Conservation (phyloP, 768 basidiomycete genomes). For the Panus rudis region DNA sequence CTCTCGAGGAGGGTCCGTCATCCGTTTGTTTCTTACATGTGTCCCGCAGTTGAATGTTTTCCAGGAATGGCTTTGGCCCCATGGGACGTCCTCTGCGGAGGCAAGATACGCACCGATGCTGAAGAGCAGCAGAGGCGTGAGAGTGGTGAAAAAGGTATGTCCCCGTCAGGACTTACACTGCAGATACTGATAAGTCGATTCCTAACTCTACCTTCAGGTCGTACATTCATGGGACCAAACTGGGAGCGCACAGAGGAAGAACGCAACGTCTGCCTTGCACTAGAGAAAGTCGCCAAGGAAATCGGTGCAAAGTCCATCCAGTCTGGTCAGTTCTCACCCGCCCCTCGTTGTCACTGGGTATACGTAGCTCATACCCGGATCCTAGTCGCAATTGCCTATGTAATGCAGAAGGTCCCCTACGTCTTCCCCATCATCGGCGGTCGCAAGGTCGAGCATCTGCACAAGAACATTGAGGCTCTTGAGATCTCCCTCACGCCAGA, state of each 20-base stretch:
- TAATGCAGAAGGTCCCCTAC: slow-evolving; percentile 41
- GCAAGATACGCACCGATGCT: slow-evolving; percentile 28
- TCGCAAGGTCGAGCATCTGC: slow-evolving; percentile 40
- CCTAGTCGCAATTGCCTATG: slow-evolving; percentile 41
- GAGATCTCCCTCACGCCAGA: slow-evolving; percentile 34
- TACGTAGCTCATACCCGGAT: background rate
- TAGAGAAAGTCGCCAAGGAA: slow-evolving; percentile 45
- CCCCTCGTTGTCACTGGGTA: background rate
- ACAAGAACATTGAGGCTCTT: slow-evolving; percentile 42
- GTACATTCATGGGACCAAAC: slow-evolving; percentile 19
- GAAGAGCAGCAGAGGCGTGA: slow-evolving; percentile 22
- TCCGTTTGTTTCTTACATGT: too few species aligned
- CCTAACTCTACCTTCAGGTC: slow-evolving; percentile 22
- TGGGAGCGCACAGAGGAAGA: slow-evolving; percentile 46
- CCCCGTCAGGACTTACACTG: too few species aligned
- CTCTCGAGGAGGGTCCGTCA: slow-evolving; percentile 14
- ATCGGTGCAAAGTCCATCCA: slow-evolving; percentile 42
- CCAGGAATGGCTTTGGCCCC: slow-evolving; percentile 31
- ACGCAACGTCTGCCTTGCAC: slow-evolving; percentile 32
- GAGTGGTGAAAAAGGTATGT: slow-evolving; percentile 26
- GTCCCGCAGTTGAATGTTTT: too few species aligned
- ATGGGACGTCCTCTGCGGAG: slow-evolving; percentile 30
- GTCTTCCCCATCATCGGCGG: slow-evolving; percentile 46
- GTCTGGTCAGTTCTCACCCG: slow-evolving; percentile 30
- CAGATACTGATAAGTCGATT: too few species aligned